Evolutionary conservation across 108 stramenopile genomes (phyloP), one percentile per base, ranked within the genome.

Genomic region (Cylindrotheca fusiformis): DNA sequence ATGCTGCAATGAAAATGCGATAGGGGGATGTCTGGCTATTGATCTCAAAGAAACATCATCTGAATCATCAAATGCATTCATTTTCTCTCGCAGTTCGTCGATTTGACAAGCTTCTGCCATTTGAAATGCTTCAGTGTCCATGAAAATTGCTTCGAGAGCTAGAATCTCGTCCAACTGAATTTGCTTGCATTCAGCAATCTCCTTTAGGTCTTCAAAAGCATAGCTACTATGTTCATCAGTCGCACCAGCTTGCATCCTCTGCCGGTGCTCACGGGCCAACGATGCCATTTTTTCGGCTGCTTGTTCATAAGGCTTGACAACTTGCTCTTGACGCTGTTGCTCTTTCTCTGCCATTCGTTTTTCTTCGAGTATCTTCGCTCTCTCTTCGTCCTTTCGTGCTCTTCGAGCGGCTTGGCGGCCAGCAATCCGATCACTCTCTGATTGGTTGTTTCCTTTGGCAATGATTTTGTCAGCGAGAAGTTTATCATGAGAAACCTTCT

Each of bases 111-210:
- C 49, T 14, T 63, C 62, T 22, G 50, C n/a, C 1, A 80, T 50
- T 5, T 19, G 20, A 19, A 72, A 47, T 0, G 30, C 49, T 29
- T 75, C 62, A 0, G 53, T 58, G 25, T 76, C 74, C 59, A 58
- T 62, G 33, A 52, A 76, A 27, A 76, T 80, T 4, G 79, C 74
- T 25, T 80, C 70, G 50, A 80, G 46, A 1, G 79, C 79, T 6
- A 65, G 14, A 5, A 80, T 12, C 52, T 80, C 79, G 21, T 68
- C 67, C 28, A 80, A 25, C 48, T 80, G 79, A 20, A 72, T 30
- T 49, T 80, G 67, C 60, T 72, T 75, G 65, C 50, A 68, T 59
- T 80, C 67, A 50, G 53, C 61, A 51, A 75, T 59, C 22, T 45
- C 19, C 1, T 71, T 47, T 46, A 8, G 17, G 21, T 55, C 55